Conservation (phyloP, 441 rosid species). For the Jatropha podagrica region DNA sequence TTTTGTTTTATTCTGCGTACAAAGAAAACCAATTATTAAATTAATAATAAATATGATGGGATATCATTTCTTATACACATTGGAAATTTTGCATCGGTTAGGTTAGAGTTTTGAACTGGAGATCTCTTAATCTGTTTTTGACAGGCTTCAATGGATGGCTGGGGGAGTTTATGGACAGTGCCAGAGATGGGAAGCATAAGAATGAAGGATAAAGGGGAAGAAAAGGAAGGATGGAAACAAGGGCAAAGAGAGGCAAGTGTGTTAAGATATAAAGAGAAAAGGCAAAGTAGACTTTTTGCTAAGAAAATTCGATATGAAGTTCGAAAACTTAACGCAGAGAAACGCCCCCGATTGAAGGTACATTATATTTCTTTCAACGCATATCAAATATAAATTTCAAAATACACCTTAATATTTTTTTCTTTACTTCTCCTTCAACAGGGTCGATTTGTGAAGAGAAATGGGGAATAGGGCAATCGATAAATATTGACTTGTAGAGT, state of each 20-base stretch:
- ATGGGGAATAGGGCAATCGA: slow-evolving; percentile 12
- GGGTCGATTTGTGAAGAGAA: slow-evolving; percentile 69
- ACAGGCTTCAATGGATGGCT: slow-evolving; percentile 40
- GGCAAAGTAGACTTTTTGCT: slow-evolving; percentile 77
- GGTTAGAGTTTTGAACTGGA: too few species aligned
- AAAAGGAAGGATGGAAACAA: slow-evolving; percentile 28
- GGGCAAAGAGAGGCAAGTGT: slow-evolving; percentile 85
- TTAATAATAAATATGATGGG: too few species aligned
- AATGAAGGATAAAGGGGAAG: slow-evolving; percentile 4
- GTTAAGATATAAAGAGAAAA: slow-evolving; percentile 86
- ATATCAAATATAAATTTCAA: too few species aligned
- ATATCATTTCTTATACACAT: too few species aligned
- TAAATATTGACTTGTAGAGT: not conserved
- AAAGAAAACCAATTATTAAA: too few species aligned
- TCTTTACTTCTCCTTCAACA: slow-evolving; percentile 20
- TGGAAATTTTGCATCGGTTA: too few species aligned
- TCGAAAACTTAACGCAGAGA: slow-evolving; percentile 91
- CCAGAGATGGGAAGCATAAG: slow-evolving; percentile 43
- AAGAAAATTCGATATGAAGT: slow-evolving; percentile 86
- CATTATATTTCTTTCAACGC: too few species aligned
- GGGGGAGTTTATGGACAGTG: slow-evolving; percentile 50
- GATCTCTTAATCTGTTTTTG: not conserved
- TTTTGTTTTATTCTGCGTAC: not conserved
- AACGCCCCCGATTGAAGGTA: slow-evolving; percentile 90
- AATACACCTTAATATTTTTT: not conserved